A percentile compares a stretch with the other conserved stretches of the same genome.
Conservation (phyloP, 768 basidiomycete genomes). For the Paxillus ammoniavirescens region DNA sequence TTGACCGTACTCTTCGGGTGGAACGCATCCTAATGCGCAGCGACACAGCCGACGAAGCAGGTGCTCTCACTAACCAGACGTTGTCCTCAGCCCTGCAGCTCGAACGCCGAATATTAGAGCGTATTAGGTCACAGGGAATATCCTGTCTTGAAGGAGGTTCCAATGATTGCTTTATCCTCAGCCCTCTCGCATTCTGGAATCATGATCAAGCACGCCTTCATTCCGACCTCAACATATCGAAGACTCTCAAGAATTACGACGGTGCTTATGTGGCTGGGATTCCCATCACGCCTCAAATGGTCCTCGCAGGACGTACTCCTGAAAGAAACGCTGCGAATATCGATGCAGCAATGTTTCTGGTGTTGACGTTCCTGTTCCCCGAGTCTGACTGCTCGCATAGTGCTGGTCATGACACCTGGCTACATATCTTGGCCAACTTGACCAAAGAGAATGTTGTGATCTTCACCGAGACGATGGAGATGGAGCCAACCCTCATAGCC, state of each 20-base stretch:
- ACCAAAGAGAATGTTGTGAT: slow-evolving; percentile 36
- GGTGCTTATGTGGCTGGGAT: slow-evolving; percentile 57
- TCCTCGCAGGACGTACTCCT: slow-evolving; percentile 64
- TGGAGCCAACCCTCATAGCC: slow-evolving; percentile 44
- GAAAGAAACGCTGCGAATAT: slow-evolving; percentile 51
- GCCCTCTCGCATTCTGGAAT: slow-evolving; percentile 75
- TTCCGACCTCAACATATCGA: slow-evolving; percentile 55
- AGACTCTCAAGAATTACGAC: slow-evolving; percentile 58
- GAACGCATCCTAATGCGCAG: slow-evolving; percentile 76
- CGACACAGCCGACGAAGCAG: slow-evolving; percentile 37
- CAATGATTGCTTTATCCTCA: slow-evolving; percentile 65
- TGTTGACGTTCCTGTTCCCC: slow-evolving; percentile 80
- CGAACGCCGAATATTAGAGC: slow-evolving; percentile 53
- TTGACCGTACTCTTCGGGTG: slow-evolving; percentile 67
- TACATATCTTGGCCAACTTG: slow-evolving; percentile 49
- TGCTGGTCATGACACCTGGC: slow-evolving; percentile 63
- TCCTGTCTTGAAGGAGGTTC: slow-evolving; percentile 54
- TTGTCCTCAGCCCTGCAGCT: slow-evolving; percentile 64
- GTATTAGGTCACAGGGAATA: slow-evolving; percentile 37
- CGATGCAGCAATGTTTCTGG: slow-evolving; percentile 69
- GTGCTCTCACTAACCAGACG: slow-evolving; percentile 59
- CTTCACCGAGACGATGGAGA: slow-evolving; percentile 39
- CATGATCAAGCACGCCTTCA: slow-evolving; percentile 54
- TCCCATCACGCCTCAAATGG: slow-evolving; percentile 69
- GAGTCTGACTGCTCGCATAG: slow-evolving; percentile 68